Evolutionary conservation across 495 filamentous ascomycete genomes (phyloP).

Genomic region (Neurospora sp.): DNA sequence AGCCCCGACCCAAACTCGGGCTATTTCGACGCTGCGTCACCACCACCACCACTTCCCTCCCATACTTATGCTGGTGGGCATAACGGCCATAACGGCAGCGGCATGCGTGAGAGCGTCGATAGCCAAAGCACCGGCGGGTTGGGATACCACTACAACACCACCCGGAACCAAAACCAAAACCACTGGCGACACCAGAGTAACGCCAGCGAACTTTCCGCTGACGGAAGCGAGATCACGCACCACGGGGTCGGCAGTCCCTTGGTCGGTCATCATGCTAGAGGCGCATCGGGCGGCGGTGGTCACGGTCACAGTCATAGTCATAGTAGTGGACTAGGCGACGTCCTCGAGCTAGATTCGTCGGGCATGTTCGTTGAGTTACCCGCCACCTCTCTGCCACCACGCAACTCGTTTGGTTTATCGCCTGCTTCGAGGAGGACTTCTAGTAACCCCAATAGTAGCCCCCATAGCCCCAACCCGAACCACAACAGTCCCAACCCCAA

Average conservation of each 20-base stretch:
- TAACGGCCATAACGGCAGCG: conserved; percentile 1
- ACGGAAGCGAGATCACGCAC: conserved; percentile 19
- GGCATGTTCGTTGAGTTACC: conserved; percentile 14
- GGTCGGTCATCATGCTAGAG: background rate
- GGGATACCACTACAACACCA: conserved; percentile 7
- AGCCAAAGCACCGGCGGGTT: conserved; percentile 14
- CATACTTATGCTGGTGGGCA: background rate
- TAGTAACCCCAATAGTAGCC: no score
- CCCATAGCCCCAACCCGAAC: no score
- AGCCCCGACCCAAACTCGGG: conserved; percentile 22
- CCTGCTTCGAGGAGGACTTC: background rate
- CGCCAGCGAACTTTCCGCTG: conserved; percentile 28
- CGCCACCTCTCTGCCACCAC: background rate
- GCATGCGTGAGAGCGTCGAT: conserved; percentile 21
- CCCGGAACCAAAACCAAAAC: background rate
- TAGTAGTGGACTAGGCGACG: background rate
- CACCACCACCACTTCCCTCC: conserved; percentile 1
- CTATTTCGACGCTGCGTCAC: conserved; percentile 18
- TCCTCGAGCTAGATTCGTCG: conserved; percentile 20
- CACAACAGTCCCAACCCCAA: no score
- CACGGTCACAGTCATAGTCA: background rate
- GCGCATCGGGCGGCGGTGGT: background rate
- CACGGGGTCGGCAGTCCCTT: conserved; percentile 8
- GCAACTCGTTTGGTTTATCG: background rate
- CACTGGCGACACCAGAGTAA: conserved; percentile 28